These are phyloP conservation scores for Kodamaea nitidulidarum DNA, from an alignment of 805 yeast species.

Conservation along the genomic window DNA sequence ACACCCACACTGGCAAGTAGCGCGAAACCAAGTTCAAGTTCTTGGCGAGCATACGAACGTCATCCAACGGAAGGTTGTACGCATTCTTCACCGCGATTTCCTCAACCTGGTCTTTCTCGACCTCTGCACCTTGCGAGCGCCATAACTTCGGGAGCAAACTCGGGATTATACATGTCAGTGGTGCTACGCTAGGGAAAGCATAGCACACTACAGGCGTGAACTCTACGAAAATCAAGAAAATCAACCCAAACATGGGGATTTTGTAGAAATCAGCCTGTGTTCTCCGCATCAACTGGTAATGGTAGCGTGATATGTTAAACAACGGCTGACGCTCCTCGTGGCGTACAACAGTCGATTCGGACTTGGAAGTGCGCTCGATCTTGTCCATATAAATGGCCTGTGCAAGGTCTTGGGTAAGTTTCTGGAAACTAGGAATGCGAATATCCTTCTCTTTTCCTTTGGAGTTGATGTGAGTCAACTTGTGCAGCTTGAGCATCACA, in stretches of 20 bases:
- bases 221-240: constrained; percentile 50
- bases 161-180: constrained; percentile 57
- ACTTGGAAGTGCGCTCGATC: constrained; percentile 24
- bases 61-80: constrained; percentile 39
- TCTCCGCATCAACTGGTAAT: constrained; percentile 49
- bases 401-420: constrained; percentile 33
- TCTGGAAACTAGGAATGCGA: constrained; percentile 30
- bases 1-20: constrained; percentile 37
- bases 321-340: constrained; percentile 1
- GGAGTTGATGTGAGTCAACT: constrained; percentile 19
- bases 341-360: constrained; percentile 7
- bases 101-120: constrained; percentile 14
- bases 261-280: constrained; percentile 48
- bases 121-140: constrained; percentile 16
- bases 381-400: constrained; percentile 33
- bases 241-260: constrained; percentile 49
- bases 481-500: constrained; percentile 17
- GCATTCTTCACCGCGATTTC: constrained; percentile 42
- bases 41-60: constrained; percentile 33
- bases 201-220: constrained; percentile 51
- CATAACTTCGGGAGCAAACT: constrained; percentile 36
- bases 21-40: constrained; percentile 36
- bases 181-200: constrained; percentile 51
- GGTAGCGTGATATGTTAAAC: constrained; percentile 43
- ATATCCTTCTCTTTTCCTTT: constrained; percentile 23